A percentile compares a stretch with the other conserved stretches of the same genome.
These are phyloP conservation scores for Alternaria tenuissima DNA, from an alignment of 2,329 filamentous ascomycete genomes.

Conservation along the genomic window DNA sequence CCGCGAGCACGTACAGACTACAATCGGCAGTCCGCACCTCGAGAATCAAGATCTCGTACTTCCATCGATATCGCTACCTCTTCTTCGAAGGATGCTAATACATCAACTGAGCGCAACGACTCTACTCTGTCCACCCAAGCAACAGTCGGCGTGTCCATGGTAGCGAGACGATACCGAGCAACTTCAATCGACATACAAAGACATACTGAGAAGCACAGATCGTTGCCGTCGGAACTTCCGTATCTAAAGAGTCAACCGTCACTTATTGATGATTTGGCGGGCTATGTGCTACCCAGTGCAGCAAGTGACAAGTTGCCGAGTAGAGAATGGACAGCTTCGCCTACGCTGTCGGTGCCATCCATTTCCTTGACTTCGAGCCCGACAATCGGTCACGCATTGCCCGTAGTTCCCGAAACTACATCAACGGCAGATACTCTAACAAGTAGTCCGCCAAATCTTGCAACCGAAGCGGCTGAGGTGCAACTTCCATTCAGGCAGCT, in stretches of 20 bases:
- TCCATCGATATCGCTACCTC: conserved; percentile 8
- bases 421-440: neutral
- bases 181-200: conserved; percentile 28
- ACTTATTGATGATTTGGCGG: conserved; percentile 34
- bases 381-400: conserved; percentile 1
- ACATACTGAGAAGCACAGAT: conserved; percentile 22
- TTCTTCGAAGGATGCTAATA: conserved; percentile 23
- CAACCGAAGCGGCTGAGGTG: neutral
- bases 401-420: neutral
- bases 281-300: conserved; percentile 26
- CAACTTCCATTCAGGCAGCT: neutral
- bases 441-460: neutral
- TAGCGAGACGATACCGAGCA: conserved; percentile 28
- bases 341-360: conserved; percentile 4
- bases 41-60: neutral
- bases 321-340: conserved; percentile 2
- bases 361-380: conserved; percentile 12
- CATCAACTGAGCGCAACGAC: conserved; percentile 27
- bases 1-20: conserved; percentile 10
- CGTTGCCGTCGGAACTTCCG: conserved; percentile 30
- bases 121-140: conserved; percentile 25
- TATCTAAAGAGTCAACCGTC: conserved; percentile 29
- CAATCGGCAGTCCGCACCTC: neutral
- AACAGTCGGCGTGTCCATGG: conserved; percentile 19
- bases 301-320: conserved; percentile 13